phyloP scores from a whole-genome alignment of 2,329 filamentous ascomycete species.

The Trichoderma asperellum region DNA sequence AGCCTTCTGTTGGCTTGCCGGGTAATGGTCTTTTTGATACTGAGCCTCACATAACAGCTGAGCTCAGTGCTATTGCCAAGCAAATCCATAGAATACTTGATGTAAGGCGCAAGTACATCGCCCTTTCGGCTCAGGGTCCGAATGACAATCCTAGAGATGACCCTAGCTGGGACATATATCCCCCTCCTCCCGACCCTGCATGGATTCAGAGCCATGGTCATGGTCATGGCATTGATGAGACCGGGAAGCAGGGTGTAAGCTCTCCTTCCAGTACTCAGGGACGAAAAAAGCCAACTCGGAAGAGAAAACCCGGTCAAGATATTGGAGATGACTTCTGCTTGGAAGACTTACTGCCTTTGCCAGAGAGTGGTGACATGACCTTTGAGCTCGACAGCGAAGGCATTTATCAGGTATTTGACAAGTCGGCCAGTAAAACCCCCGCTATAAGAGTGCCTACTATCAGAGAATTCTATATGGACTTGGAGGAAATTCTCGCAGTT shows the following conservation, averaged over 20 bases:
- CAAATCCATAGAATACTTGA: conserved; percentile 92
- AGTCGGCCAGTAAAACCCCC: conserved; percentile 69
- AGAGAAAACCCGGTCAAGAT: conserved; percentile 59
- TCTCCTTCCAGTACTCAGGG: conserved; percentile 35
- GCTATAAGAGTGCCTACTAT: conserved; percentile 89
- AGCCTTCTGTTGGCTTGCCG: conserved; percentile 57
- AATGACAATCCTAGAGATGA: conserved; percentile 13
- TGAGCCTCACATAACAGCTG: conserved; percentile 79
- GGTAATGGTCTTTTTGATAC: conserved; percentile 70
- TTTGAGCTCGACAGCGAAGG: conserved; percentile 85
- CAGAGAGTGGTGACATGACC: conserved; percentile 69
- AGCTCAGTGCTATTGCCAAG: conserved; percentile 83
- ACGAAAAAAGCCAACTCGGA: conserved; percentile 57
- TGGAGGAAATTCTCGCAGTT: conserved; percentile 82
- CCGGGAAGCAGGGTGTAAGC: not conserved
- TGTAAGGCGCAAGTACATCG: conserved; percentile 84
- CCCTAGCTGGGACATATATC: conserved; percentile 16
- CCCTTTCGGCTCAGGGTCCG: conserved; percentile 75
- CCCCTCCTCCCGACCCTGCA: conserved; percentile 77
- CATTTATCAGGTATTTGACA: conserved; percentile 91
- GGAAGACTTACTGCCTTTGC: conserved; percentile 75
- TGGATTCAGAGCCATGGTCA: conserved; percentile 58
- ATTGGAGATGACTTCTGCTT: conserved; percentile 83
- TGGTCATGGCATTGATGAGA: conserved; percentile 30
- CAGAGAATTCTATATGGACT: conserved; percentile 92